Base-by-base conservation (phyloP, 805 yeast genomes). In the Candida maltosa region DNA sequence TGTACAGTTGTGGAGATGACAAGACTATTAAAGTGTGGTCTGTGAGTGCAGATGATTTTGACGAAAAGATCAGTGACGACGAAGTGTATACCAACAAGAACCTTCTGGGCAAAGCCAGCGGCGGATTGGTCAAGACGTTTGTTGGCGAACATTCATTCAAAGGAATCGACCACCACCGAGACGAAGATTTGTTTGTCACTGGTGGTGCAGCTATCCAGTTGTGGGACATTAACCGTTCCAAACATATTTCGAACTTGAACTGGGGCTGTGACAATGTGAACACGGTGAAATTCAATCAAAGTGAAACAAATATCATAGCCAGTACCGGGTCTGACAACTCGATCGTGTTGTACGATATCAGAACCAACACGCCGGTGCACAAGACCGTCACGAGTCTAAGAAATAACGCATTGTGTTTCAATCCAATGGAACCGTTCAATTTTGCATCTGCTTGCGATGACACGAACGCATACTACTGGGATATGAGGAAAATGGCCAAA, bases 231-330 rank as follows among this genome's bases (percentile, higher is more conserved):
- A 73, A 75, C 45, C 73, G 98, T 49, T 77, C 87, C 18, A 79
- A 83, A 49, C 88, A 95, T 18, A 58, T 83, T 3, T 70, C 87
- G 5, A 75, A 87, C 47, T 64, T 93, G 32, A 77, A 94, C 2
- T 93, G 99, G 99, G 98, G 97, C 33, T 95, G 95, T 7, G 98
- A 93, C 57, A 88, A 88, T 53, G 72, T 91, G 35, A 79, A 72
- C 36, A 71, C 80, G 5, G 96, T 91, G 23, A 78, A 79, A 52
- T 93, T 91, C 62, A 93, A 93, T 59, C 80, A 80, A 57, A 86
- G 95, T 1, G 97, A 93, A 56, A 85, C 95, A 4, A 83, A 87
- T 28, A 71, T 93, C 3, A 58, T 94, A 29, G 97, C 97, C 15
- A 78, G 91, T 40, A 79, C 95, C 2, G 73, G 73, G 6, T 78